A percentile compares a stretch with the other conserved stretches of the same genome.
Conservation (phyloP, 2,329 filamentous ascomycete genomes). For the Paecilomyces sp. region DNA sequence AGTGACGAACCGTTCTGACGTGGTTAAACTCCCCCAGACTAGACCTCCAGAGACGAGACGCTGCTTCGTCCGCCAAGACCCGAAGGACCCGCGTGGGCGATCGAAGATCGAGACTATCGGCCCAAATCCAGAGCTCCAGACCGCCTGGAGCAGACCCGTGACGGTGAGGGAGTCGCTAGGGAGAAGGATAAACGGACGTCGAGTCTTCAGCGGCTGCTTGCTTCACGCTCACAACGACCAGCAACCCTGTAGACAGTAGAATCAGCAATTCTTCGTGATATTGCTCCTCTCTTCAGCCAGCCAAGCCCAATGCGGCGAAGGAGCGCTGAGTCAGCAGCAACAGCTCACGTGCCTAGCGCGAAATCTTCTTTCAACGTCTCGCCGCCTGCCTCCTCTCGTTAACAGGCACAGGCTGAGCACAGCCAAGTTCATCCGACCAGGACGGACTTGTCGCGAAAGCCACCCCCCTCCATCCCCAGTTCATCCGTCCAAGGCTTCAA, state of each 20-base stretch:
- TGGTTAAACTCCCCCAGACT: background rate
- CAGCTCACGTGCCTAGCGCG: slow-evolving; percentile 16
- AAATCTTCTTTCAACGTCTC: slow-evolving; percentile 28
- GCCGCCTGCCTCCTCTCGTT: slow-evolving; percentile 24
- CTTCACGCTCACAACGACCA: slow-evolving; percentile 11
- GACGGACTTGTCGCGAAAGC: slow-evolving; percentile 28
- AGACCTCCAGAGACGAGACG: background rate
- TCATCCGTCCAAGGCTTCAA: slow-evolving; percentile 25
- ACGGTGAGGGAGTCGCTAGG: background rate
- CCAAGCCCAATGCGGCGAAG: background rate
- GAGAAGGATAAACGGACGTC: background rate
- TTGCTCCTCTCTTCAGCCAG: background rate
- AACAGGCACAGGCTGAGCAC: slow-evolving; percentile 20
- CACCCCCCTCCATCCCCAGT: slow-evolving; percentile 32
- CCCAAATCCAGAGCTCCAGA: slow-evolving; percentile 11
- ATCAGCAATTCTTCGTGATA: background rate
- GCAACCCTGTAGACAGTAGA: background rate
- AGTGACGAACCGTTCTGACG: background rate
- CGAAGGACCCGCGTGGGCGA: slow-evolving; percentile 11
- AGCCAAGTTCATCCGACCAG: slow-evolving; percentile 29
- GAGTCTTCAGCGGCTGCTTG: background rate
- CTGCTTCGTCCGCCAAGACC: slow-evolving; percentile 7
- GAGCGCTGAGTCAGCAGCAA: slow-evolving; percentile 15
- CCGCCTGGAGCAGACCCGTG: slow-evolving; percentile 1
- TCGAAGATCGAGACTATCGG: slow-evolving; percentile 14